phyloP scores from a whole-genome alignment of 2,329 filamentous ascomycete genomes.

The Penicillium polonicum region DNA sequence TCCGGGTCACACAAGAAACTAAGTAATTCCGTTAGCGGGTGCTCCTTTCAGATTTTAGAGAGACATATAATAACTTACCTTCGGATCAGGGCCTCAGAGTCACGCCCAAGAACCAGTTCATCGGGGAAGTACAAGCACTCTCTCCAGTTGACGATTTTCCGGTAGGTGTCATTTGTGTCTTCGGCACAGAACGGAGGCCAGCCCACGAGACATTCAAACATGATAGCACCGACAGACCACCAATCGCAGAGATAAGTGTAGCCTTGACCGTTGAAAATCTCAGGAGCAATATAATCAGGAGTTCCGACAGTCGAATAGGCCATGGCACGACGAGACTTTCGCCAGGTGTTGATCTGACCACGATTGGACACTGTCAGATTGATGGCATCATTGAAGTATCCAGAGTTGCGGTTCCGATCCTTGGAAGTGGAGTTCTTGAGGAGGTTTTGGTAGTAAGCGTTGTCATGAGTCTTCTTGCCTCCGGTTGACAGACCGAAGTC shows the following conservation, averaged over 20 bases:
- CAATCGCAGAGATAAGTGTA: conserved; percentile 98
- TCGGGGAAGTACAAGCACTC: conserved; percentile 95
- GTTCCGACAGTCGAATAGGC: conserved; percentile 98
- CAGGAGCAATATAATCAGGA: conserved; percentile 96
- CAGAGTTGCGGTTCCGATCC: conserved; percentile 81
- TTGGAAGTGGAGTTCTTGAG: conserved; percentile 73
- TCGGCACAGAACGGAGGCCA: conserved; percentile 99
- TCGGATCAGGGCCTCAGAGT: conserved; percentile 89
- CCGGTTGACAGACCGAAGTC: conserved; percentile 97
- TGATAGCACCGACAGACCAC: conserved; percentile 98
- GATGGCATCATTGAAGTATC: conserved; percentile 90
- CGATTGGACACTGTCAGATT: conserved; percentile 97
- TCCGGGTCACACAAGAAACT: conserved; percentile 94
- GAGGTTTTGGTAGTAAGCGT: conserved; percentile 96
- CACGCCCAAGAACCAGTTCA: conserved; percentile 81
- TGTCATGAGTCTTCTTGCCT: conserved; percentile 96
- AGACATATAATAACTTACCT: conserved; percentile 57
- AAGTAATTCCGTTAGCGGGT: conserved; percentile 26
- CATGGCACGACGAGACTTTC: conserved; percentile 90
- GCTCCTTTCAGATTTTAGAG: conserved; percentile 3
- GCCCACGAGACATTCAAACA: conserved; percentile 98
- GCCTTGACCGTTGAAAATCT: conserved; percentile 95
- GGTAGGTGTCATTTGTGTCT: conserved; percentile 94
- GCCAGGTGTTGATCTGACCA: conserved; percentile 97
- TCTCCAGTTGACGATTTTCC: conserved; percentile 98